Evolutionary conservation across 2,329 filamentous ascomycete species (phyloP), one percentile per base, ranked within the genome.

Genomic region (Didymella arachidicola): DNA sequence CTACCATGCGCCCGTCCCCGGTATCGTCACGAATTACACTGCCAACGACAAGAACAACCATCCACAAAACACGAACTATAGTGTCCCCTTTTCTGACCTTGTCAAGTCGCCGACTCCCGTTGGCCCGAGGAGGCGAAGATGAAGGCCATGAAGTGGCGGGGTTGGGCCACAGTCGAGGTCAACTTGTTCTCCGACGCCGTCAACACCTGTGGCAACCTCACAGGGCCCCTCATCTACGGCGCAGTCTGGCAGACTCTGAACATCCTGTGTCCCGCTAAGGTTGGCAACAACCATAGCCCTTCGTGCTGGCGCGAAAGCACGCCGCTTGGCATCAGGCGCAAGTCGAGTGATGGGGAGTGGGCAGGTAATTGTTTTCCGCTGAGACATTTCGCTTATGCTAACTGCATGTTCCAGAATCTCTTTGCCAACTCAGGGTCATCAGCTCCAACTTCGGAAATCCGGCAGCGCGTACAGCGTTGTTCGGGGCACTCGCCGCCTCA

Each of bases 131-230:
- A 32, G 32, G 7, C 18, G 14, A 12, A 4, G 14, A 38, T 56
- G 30, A 25, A 1, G n/a, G 12, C 14, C 2, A 51, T 7, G 7
- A 10, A 42, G 2, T 57, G 54, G 54, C 12, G 22, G 7, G 50
- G 56, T 14, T 4, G 22, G 6, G 49, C 49, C 1, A 50, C 50
- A 2, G 8, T 59, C 16, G 50, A 59, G 19, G 41, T 59, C 8
- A 49, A 41, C 18, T 39, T 59, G 30, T 5, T 14, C 8, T 48
- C 44, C 3, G 25, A 30, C 22, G 0, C 16, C 2, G 11, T 26
- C 2, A 38, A 46, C 36, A 49, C 34, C 11, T 32, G 50, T 19
- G 54, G 54, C 11, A 39, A 53, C 10, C 22, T 59, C 26, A 49
- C 50, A 7, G 56, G 56, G 3, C 27, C 56, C 0, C 26, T 7